A percentile compares a stretch with the other conserved stretches of the same genome.
These are phyloP conservation scores for Colletotrichum sp. DNA, from an alignment of 2,329 filamentous ascomycete genomes.

Conservation along the genomic window DNA sequence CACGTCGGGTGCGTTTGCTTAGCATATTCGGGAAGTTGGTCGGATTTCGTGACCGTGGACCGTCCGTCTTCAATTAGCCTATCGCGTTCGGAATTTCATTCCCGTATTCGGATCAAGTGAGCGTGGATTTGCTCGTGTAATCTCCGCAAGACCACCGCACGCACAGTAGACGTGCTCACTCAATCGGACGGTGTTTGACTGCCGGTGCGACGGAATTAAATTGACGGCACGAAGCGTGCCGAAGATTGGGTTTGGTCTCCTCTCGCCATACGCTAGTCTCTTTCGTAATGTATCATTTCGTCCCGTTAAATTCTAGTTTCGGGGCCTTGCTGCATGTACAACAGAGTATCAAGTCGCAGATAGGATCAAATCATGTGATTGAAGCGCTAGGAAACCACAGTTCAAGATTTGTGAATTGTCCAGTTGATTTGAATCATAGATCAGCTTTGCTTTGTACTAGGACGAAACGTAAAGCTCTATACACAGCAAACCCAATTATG, in stretches of 20 bases:
- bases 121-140: neutral
- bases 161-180: neutral
- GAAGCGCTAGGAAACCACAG: neutral
- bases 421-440: neutral
- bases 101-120: neutral
- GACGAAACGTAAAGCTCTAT: slow-evolving; percentile 4
- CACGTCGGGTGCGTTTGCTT: neutral
- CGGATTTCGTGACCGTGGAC: neutral
- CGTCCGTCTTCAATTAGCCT: neutral
- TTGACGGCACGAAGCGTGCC: neutral
- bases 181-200: slow-evolving; percentile 1
- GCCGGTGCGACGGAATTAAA: neutral
- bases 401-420: neutral
- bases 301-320: neutral
- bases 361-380: neutral
- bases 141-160: neutral
- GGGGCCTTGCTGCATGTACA: no score
- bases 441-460: slow-evolving; percentile 12
- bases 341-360: neutral
- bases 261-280: neutral
- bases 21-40: neutral
- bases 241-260: neutral
- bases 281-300: neutral
- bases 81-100: neutral
- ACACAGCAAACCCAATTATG: neutral